Evolutionary conservation across 164 flowering plant genomes (phyloP), one percentile per base, ranked within the genome.

Genomic region (Stephania japonica): DNA sequence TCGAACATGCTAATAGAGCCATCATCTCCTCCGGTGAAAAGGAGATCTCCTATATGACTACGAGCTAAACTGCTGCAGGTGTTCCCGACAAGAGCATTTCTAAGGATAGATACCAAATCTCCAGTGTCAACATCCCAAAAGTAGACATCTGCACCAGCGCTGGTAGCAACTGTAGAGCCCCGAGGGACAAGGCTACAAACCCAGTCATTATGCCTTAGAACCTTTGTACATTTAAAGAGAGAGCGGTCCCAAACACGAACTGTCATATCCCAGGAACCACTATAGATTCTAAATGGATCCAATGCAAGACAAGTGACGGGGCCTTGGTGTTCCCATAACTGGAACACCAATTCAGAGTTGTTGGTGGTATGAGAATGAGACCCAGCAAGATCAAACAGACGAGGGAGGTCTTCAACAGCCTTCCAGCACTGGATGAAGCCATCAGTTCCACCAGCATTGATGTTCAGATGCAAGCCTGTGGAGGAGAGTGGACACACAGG

Each of bases 211-310:
- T 95, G 98, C 80, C 87, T 82, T 83, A 95, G 76, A 47, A 89
- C 84, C 69, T 77, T 84, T 8, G 84, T 14, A 79, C 96, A 90
- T 72, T 86, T 85, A 69, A 88, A 74, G n/a, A 72, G 79, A 63
- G 74, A 64, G 5, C 98, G 89, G 70, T 93, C 97, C 98, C 98
- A 93, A 12, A 95, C 70, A 23, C 97, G 88, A 10, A 95, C 83
- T 65, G 93, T 88, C 99, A 90, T 93, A 80, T 95, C 99, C 99
- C 99, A 95, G 6, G 99, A 95, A 53, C 99, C 99, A 72, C 99
- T 95, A 76, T 87, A 95, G 49, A 95, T 89, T 73, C 83, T 88
- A 13, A 80, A 76, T 1, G 75, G 66, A 86, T 93, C 98, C 85
- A 95, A 78, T 1, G 91, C 90, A 78, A 93, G 85, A 73, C 92